Conservation (phyloP, 1,284 basidiomycete genomes). For the Boletus semigastroideus region DNA sequence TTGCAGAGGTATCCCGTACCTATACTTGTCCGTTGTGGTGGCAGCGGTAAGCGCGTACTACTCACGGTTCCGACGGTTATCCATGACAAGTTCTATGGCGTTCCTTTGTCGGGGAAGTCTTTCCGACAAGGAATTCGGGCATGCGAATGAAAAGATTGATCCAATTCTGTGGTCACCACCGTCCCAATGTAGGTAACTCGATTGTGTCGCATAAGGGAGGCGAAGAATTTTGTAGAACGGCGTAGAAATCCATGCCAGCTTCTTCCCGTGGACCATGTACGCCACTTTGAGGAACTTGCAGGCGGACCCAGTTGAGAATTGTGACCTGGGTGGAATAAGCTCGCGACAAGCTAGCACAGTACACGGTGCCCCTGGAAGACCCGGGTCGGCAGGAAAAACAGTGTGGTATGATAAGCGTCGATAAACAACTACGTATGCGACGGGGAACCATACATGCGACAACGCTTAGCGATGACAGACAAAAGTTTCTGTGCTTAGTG, state of each 20-base stretch:
- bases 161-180: conserved; percentile 3
- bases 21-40: conserved; percentile 11
- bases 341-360: background rate
- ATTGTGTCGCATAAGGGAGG: background rate
- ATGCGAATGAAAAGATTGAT: conserved; percentile 29
- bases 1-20: background rate
- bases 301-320: conserved; percentile 29
- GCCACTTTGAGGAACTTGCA: conserved; percentile 32
- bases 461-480: background rate
- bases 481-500: too few species aligned
- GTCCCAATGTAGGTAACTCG: background rate
- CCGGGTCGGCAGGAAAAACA: conserved; percentile 7
- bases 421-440: conserved; percentile 9
- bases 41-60: conserved; percentile 52
- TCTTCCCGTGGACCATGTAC: conserved; percentile 53
- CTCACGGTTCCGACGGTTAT: conserved; percentile 5
- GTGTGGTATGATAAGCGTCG: conserved; percentile 20
- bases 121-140: background rate
- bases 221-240: conserved; percentile 43
- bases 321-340: background rate
- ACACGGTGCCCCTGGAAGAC: background rate
- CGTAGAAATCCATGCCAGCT: conserved; percentile 50
- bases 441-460: conserved; percentile 29
- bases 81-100: conserved; percentile 3
- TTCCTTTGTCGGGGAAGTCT: background rate